Percentiles rank a stretch among this genome's conserved stretches.
These are phyloP conservation scores for Eurotiales sp. DNA, from an alignment of 2,329 filamentous ascomycete species.

Conservation along the genomic window DNA sequence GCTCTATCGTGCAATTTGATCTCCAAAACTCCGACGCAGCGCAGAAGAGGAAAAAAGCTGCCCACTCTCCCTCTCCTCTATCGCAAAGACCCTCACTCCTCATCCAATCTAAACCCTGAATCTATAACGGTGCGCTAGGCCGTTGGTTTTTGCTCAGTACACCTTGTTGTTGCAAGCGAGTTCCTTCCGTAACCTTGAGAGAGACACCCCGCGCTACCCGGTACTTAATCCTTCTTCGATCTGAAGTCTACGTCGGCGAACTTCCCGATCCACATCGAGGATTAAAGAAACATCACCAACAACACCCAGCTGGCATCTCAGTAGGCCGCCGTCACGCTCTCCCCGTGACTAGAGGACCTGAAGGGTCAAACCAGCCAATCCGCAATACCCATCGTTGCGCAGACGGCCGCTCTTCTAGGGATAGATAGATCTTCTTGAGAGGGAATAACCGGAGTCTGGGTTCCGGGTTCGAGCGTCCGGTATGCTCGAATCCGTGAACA, in stretches of 20 bases:
- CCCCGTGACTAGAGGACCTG: too few species aligned
- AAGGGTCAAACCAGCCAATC: not conserved
- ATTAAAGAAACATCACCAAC: not conserved
- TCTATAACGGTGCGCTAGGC: not conserved
- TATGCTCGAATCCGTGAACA: constrained; percentile 40
- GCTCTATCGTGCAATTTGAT: constrained; percentile 5
- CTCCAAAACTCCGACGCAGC: constrained; percentile 4
- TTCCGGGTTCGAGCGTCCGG: constrained; percentile 39
- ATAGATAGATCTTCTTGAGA: constrained; percentile 10
- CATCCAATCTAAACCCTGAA: not conserved
- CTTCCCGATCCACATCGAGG: constrained; percentile 8
- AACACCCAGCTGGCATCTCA: constrained; percentile 2
- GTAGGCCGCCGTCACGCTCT: too few species aligned
- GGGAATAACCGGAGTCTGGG: constrained; percentile 22
- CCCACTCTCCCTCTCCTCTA: not conserved
- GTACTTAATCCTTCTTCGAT: not conserved
- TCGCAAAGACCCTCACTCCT: not conserved
- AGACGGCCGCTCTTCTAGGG: constrained; percentile 7
- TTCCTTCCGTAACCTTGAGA: not conserved
- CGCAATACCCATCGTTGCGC: not conserved
- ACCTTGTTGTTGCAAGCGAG: not conserved
- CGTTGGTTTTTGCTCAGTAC: not conserved
- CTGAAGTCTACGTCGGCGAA: not conserved
- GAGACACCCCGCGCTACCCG: constrained; percentile 9
- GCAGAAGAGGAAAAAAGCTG: not conserved